A percentile compares a stretch with the other conserved stretches of the same genome.
Evolutionary conservation across 176 grass and related monocot species (phyloP).

Genomic region (Aegilops umbellulata): DNA sequence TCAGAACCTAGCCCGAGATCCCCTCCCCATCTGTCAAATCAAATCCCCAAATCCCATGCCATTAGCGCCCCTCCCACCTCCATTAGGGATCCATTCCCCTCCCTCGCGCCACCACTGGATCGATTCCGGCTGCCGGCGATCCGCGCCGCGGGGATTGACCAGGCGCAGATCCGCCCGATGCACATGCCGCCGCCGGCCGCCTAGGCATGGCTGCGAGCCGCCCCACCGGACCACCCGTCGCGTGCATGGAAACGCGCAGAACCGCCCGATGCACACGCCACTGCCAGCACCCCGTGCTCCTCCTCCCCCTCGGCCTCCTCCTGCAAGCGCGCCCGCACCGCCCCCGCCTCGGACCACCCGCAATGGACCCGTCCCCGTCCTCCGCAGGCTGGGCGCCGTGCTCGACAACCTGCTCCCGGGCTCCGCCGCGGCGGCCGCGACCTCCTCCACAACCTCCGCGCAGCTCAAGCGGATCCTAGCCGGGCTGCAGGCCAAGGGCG

Average conservation of each 20-base stretch:
- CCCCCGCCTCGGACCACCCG: not conserved
- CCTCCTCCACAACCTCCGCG: conserved; percentile 37
- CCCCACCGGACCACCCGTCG: not conserved
- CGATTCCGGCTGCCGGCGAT: not conserved
- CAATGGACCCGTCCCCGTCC: conserved; percentile 43
- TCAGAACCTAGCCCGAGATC: no score
- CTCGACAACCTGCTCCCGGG: conserved; percentile 81
- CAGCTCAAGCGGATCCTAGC: conserved; percentile 82
- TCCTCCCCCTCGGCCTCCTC: not conserved
- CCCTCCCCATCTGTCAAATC: no score
- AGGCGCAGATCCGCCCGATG: conserved; percentile 15
- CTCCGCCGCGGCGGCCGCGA: conserved; percentile 33
- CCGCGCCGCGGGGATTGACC: not conserved
- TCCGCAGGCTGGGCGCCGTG: conserved; percentile 80
- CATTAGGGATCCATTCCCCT: not conserved
- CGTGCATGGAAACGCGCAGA: conserved; percentile 98
- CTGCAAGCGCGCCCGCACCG: conserved; percentile 44
- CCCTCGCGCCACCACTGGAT: not conserved
- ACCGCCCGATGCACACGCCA: conserved; percentile 89
- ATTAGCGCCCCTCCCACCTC: not conserved
- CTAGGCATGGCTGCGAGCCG: conserved; percentile 32
- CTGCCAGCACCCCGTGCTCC: conserved; percentile 41
- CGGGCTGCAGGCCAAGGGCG: conserved; percentile 56
- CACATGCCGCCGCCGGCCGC: conserved; percentile 21
- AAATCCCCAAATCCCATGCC: not conserved